Evolutionary conservation across 225 moss, liverwort and hornwort species (phyloP), one percentile per base, ranked within the genome.

Genomic region (Ulota crispa): DNA sequence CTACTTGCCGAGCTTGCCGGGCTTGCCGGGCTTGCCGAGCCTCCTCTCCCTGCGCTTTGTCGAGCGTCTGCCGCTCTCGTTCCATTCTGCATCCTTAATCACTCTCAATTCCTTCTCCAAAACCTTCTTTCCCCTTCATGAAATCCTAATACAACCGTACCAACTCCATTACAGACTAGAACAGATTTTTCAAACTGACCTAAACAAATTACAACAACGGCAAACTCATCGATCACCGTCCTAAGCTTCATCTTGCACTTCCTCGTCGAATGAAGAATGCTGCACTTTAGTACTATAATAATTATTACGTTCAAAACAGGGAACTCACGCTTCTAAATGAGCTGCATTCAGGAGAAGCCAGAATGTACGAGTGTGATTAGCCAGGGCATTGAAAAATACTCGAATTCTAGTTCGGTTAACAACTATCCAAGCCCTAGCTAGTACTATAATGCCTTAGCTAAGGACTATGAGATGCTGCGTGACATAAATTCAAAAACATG

Each of bases 11-110:
- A 73, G 31, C 45, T 47, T 47, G 47, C 47, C 50, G 50, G 18
- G 90, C 75, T 77, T 18, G 64, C 32, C 59, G 88, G 70, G 31
- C 45, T 47, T 47, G 47, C 47, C 50, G 50, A 50, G 90, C 75
- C 42, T 41, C 59, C 56, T 13, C 59, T 68, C 39, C 86, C 93
- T 68, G 61, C 77, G 81, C 75, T 76, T 57, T 72, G 64, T 61
- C 57, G 19, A 63, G 57, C 28, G 21, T 81, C 85, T 47, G 78
- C 76, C 43, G 52, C 70, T 63, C 45, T 81, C 10, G 36, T 54
- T 37, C 78, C 54, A 78, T 78, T 76, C 42, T 89, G 73, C 84
- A 86, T 85, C 14, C 73, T 63, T 26, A 67, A 42, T 12, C 42
- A 41, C 84, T 65, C 28, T 39, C 64, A 70, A 68, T 71, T 57